A percentile compares a stretch with the other conserved stretches of the same genome.
Evolutionary conservation across 768 basidiomycete species (phyloP).

Genomic region (Suillus occidentalis): DNA sequence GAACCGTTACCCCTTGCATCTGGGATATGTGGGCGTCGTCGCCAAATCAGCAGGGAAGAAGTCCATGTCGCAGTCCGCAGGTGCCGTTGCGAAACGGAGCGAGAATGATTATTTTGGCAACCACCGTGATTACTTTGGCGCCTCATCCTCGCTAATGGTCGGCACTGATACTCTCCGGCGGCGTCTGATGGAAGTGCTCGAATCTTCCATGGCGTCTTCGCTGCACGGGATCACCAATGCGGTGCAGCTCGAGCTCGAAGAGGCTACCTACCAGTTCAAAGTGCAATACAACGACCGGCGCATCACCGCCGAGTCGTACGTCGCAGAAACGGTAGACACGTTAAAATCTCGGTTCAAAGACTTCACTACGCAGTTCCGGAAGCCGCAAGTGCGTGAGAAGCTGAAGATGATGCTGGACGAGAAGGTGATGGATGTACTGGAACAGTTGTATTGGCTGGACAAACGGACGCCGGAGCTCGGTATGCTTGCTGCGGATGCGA

Average conservation of each 20-base stretch:
- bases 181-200: slow-evolving; percentile 94
- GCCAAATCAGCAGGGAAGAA: slow-evolving; percentile 72
- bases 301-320: slow-evolving; percentile 94
- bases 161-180: slow-evolving; percentile 89
- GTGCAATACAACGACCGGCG: slow-evolving; percentile 96
- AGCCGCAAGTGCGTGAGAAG: slow-evolving; percentile 64
- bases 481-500: slow-evolving; percentile 65
- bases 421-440: slow-evolving; percentile 95
- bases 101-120: slow-evolving; percentile 70
- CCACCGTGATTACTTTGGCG: slow-evolving; percentile 62
- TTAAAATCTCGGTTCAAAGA: slow-evolving; percentile 90
- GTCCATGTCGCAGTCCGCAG: slow-evolving; percentile 47
- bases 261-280: slow-evolving; percentile 98
- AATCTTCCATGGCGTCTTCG: slow-evolving; percentile 96
- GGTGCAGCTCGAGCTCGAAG: slow-evolving; percentile 95
- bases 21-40: slow-evolving; percentile 97
- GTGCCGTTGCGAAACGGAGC: slow-evolving; percentile 49
- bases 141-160: slow-evolving; percentile 71
- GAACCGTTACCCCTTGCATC: slow-evolving; percentile 93
- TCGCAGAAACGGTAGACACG: slow-evolving; percentile 93
- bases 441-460: slow-evolving; percentile 96
- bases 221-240: slow-evolving; percentile 94
- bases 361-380: slow-evolving; percentile 80
- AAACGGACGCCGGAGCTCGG: slow-evolving; percentile 78
- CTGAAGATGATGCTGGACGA: slow-evolving; percentile 94